Evolutionary conservation across 305 asterid genomes (phyloP), one percentile per base, ranked within the genome.

Genomic region (Vinca major): DNA sequence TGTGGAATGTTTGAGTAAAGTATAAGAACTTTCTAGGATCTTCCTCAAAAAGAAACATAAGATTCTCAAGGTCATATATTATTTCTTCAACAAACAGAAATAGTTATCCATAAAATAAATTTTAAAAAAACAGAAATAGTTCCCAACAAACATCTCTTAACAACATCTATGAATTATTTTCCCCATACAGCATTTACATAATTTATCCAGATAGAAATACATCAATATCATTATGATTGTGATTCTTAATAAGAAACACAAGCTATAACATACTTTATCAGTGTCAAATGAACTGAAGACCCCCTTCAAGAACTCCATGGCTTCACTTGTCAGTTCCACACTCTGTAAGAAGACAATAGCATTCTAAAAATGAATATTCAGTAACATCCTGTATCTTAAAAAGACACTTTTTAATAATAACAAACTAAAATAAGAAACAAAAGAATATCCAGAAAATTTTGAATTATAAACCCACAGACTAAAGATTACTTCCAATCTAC

Each of bases 291-390:
- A 80, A 86, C 96, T 89, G 88, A 94, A 94, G 63, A 94, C 78
- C 68, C 99, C 98, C 82, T 94, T 94, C 82, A 94, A 70, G 77
- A 94, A 94, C 86, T 94, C 96, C 72, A 81, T 81, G 9, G 98
- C 95, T 89, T 94, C 99, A 76, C 96, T 91, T 20, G 99, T 89
- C 85, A 94, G 76, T 82, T 93, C 96, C 86, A 89, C 77, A 84
- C 86, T 89, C 99, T 93, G 95, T 90, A 85, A 82, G 73, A 65
- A 73, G 70, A 69, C 62, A 71, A 67, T 69, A 69, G 70, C 66
- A 73, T 36, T 13, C 37, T 36, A 16, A 19, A 43, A 62, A 17
- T 17, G 19, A 47, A n/a, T 17, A 19, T 51, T 39, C 1, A 36
- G 13, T 7, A 61, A 61, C 2, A 4, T 39, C 33, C 1, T 13